Percentiles rank a stretch among this genome's conserved stretches.
These are phyloP conservation scores for Leucoagaricus sp. DNA, from an alignment of 1,284 basidiomycete species.

Conservation along the genomic window DNA sequence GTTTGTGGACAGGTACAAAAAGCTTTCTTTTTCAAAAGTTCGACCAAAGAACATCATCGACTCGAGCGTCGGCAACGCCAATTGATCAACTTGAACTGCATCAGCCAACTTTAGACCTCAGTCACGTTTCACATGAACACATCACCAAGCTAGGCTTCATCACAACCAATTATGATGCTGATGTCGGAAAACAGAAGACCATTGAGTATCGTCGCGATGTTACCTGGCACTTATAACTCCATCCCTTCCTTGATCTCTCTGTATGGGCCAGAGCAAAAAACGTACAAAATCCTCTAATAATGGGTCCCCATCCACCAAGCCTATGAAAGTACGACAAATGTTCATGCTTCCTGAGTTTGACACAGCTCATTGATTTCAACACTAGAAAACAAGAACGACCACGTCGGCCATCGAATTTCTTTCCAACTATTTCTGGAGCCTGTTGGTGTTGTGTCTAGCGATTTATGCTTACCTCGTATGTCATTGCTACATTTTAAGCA, in stretches of 20 bases:
- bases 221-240: neutral
- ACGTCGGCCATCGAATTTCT: neutral
- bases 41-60: no score
- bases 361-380: neutral
- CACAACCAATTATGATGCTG: slow-evolving; percentile 1
- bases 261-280: neutral
- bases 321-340: neutral
- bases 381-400: neutral
- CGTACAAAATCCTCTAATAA: neutral
- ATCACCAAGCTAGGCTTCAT: neutral
- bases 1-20: no score
- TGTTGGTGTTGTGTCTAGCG: slow-evolving; percentile 17
- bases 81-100: neutral
- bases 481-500: neutral
- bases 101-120: neutral
- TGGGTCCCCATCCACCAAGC: neutral
- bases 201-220: slow-evolving; percentile 10
- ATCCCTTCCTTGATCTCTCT: neutral
- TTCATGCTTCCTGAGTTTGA: neutral
- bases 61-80: neutral
- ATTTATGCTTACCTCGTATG: slow-evolving; percentile 25
- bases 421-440: slow-evolving; percentile 12
- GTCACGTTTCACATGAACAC: neutral
- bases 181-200: neutral
- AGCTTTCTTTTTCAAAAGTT: no score